Conservation (phyloP, 257 asterid genomes). For the Solanum boliviense region DNA sequence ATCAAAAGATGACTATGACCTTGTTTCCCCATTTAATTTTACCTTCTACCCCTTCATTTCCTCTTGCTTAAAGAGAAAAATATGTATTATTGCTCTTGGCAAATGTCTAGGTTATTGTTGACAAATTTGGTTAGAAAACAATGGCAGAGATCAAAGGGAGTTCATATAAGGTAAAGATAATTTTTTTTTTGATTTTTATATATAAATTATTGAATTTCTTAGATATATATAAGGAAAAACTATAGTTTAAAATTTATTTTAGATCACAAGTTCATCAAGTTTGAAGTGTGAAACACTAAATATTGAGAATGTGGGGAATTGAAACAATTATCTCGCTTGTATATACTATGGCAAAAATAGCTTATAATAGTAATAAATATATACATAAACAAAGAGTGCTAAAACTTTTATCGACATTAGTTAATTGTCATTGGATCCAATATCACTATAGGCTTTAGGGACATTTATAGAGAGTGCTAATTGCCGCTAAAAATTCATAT, state of each 20-base stretch:
- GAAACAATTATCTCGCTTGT: neutral
- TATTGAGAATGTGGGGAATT: neutral
- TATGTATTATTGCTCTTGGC: neutral
- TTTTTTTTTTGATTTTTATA: neutral
- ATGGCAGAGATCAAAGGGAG: neutral
- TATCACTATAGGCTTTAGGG: no score
- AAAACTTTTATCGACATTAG: accelerated
- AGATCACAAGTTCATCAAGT: neutral
- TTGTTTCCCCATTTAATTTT: slow-evolving; percentile 6
- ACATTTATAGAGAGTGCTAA: neutral
- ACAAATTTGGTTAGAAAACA: neutral
- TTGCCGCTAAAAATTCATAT: no score
- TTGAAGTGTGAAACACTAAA: neutral
- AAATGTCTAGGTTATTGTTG: neutral
- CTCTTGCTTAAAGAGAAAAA: neutral
- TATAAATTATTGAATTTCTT: neutral
- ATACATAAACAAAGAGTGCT: no score
- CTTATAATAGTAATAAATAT: no score
- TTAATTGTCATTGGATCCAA: neutral
- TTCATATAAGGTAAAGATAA: neutral
- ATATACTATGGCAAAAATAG: no score
- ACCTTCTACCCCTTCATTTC: neutral
- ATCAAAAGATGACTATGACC: slow-evolving; percentile 11
- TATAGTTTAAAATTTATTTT: neutral
- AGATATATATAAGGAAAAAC: neutral